A percentile compares a stretch with the other conserved stretches of the same genome.
Conservation (phyloP, 768 basidiomycete genomes). For the Strobilomyces dryophilus region DNA sequence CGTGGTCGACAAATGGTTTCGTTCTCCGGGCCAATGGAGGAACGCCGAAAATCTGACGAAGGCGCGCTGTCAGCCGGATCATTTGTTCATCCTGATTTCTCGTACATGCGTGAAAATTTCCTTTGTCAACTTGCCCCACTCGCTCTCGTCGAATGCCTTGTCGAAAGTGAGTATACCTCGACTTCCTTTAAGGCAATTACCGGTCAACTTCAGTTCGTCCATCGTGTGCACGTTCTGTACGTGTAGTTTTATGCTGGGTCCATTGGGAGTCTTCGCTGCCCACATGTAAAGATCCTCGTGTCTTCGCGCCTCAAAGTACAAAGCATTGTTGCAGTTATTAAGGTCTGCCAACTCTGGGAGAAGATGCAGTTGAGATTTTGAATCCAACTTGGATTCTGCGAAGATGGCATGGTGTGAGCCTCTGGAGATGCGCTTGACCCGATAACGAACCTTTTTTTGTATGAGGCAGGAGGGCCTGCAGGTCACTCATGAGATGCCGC, state of each 20-base stretch:
- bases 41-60: conserved; percentile 83
- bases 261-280: conserved; percentile 96
- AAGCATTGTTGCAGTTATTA: conserved; percentile 94
- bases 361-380: conserved; percentile 88
- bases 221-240: conserved; percentile 99
- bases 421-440: background rate
- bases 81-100: conserved; percentile 6
- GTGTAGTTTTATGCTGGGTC: conserved; percentile 95
- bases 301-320: conserved; percentile 95
- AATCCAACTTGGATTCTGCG: conserved; percentile 93
- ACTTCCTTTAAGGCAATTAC: conserved; percentile 96
- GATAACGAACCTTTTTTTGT: conserved; percentile 84
- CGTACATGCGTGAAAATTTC: conserved; percentile 91
- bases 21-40: conserved; percentile 85
- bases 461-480: conserved; percentile 88
- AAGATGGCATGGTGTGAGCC: background rate
- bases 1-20: conserved; percentile 98
- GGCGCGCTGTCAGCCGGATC: conserved; percentile 1
- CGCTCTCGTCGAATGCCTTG: conserved; percentile 80
- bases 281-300: conserved; percentile 97
- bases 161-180: conserved; percentile 92
- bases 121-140: conserved; percentile 83
- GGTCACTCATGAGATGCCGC: conserved; percentile 95
- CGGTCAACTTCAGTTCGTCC: conserved; percentile 99
- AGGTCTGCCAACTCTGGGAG: conserved; percentile 96